Base-by-base conservation (phyloP, 768 basidiomycete species). In the Boletus rubropictus region DNA sequence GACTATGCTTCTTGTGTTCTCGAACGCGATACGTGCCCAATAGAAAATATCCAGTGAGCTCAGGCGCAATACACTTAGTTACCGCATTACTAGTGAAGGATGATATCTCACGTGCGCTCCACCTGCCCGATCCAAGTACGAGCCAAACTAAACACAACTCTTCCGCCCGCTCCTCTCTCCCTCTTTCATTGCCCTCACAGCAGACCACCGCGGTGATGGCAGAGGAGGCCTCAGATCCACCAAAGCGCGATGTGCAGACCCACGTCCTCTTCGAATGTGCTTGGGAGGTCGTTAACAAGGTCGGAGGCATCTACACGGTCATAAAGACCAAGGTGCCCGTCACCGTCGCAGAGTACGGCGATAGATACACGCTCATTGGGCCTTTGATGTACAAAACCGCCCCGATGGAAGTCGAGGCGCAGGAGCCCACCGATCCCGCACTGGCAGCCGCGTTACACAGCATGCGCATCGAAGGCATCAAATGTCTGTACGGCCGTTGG, bases 261-360 rank as follows among this genome's bases (percentile, higher is more conserved):
- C 80, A 89, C 39, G 60, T 90, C 28, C 85, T 96, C 62, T 96
- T 96, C 62, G 93, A 96, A 64, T 90, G 86, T 66, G 93, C 93
- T 28, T 97, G 94, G 94, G 94, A 96, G 72, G 94, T 96, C 59
- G 93, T 87, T 28, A 96, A 97, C 80, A 97, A 96, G 70, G 94
- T 97, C 67, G 95, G 94, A 57, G 95, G 95, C 52, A 97, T 97
- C 69, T 97, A 97, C 78, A 97, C 95, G 54, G 95, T 99, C 72
- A 96, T 98, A 66, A 97, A 97, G 73, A 98, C 96, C 42, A 99
- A 99, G 66, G 93, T 96, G 47, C 96, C 96, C 45, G 91, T 99
- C 71, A 98, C 96, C 57, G 88, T 94, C 63, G 82, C 83, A 46
- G 96, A 98, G 69, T 98, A 86, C 71, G 93, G 89, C 61, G 89